phyloP scores from a whole-genome alignment of 2,329 filamentous ascomycete species.

The Colletotrichum sp. region DNA sequence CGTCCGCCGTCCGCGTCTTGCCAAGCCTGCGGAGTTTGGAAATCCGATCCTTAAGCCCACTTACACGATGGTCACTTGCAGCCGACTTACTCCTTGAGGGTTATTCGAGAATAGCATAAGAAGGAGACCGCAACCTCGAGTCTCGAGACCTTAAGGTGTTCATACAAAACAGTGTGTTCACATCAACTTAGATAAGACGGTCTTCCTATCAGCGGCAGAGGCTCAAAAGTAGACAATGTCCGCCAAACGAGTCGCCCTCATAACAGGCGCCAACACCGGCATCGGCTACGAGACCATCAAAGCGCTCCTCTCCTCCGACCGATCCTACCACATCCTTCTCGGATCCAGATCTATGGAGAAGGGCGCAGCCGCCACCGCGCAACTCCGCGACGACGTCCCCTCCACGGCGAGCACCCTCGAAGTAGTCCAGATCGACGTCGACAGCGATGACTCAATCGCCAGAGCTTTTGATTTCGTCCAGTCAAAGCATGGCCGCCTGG shows the following conservation, averaged over 20 bases:
- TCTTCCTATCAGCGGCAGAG: too few relatives aligned
- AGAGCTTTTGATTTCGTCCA: constrained; percentile 27
- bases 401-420: constrained; percentile 44
- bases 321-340: constrained; percentile 58
- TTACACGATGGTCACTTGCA: neutral
- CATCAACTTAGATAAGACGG: neutral
- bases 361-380: constrained; percentile 48
- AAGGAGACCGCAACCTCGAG: fast-evolving
- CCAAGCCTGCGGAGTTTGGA: neutral
- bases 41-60: neutral
- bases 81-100: neutral
- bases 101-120: neutral
- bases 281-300: constrained; percentile 64
- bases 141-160: neutral
- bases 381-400: constrained; percentile 43
- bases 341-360: constrained; percentile 57
- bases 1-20: neutral
- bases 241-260: constrained; percentile 45
- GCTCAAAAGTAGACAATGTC: neutral
- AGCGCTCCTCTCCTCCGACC: constrained; percentile 50
- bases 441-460: constrained; percentile 50
- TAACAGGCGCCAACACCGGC: constrained; percentile 68
- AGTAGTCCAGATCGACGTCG: constrained; percentile 56
- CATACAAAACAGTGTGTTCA: too few relatives aligned
- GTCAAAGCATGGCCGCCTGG: constrained; percentile 27